Evolutionary conservation across 2,329 filamentous ascomycete species (phyloP).

Genomic region (Alternaria postmessia): DNA sequence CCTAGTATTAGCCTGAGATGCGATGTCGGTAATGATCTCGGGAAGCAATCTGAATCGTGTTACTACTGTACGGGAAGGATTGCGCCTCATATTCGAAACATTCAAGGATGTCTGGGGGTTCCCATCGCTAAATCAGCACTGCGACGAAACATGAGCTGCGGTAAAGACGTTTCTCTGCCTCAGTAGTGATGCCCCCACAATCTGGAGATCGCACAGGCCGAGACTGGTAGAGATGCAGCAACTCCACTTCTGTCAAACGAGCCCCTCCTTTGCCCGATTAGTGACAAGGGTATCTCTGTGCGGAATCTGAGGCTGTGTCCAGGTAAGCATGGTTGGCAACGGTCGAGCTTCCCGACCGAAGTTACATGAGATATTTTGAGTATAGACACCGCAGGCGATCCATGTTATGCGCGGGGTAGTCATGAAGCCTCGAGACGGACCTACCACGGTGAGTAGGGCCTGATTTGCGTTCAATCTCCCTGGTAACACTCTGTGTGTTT

Average conservation of each 20-base stretch:
- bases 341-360: neutral
- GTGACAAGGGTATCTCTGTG: neutral
- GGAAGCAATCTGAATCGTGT: neutral
- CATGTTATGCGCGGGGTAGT: neutral
- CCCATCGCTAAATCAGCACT: neutral
- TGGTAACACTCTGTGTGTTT: neutral
- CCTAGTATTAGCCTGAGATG: neutral
- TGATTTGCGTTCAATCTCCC: neutral
- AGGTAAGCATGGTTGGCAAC: neutral
- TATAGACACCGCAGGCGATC: neutral
- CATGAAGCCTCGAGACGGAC: neutral
- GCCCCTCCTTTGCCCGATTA: neutral
- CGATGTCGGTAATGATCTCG: neutral
- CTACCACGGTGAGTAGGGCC: neutral
- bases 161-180: constrained; percentile 1
- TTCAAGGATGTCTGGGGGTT: neutral
- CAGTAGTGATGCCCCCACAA: neutral
- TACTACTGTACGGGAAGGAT: neutral
- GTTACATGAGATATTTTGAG: neutral
- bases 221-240: neutral
- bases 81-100: neutral
- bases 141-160: neutral
- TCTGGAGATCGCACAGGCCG: neutral
- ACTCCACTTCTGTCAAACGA: neutral
- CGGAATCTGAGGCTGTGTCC: constrained; percentile 1